Conservation (phyloP, 2,329 filamentous ascomycete species). For the Aspergillus latus region DNA sequence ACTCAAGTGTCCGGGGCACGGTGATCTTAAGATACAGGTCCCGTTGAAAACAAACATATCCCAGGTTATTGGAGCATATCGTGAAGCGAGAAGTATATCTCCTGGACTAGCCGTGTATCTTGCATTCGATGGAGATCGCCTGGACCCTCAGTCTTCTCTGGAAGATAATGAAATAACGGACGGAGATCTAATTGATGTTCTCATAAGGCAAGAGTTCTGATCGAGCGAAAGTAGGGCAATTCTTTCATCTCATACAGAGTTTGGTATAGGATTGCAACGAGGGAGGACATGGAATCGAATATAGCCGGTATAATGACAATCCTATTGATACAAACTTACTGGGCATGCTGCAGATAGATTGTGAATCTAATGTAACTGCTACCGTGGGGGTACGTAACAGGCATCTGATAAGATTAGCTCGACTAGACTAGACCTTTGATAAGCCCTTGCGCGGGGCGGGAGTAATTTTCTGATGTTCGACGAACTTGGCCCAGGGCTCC, state of each 20-base stretch:
- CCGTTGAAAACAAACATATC: conserved; percentile 56
- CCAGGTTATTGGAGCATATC: conserved; percentile 64
- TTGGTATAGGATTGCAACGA: no score
- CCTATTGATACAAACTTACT: no score
- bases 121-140: conserved; percentile 71
- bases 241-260: no score
- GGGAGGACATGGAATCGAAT: no score
- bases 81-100: conserved; percentile 53
- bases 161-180: conserved; percentile 71
- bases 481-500: background rate
- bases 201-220: conserved; percentile 51
- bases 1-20: conserved; percentile 52
- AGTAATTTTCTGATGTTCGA: background rate
- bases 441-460: background rate
- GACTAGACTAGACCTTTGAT: background rate
- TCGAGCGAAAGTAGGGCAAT: no score
- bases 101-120: conserved; percentile 59
- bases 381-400: no score
- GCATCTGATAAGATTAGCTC: background rate
- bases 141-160: conserved; percentile 63
- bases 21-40: conserved; percentile 52
- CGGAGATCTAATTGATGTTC: conserved; percentile 72
- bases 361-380: no score
- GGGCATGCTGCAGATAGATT: no score
- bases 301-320: no score